Percentiles rank a stretch among this genome's conserved stretches.
phyloP scores from a whole-genome alignment of 1,284 basidiomycete genomes.

The Leccinum laetum region DNA sequence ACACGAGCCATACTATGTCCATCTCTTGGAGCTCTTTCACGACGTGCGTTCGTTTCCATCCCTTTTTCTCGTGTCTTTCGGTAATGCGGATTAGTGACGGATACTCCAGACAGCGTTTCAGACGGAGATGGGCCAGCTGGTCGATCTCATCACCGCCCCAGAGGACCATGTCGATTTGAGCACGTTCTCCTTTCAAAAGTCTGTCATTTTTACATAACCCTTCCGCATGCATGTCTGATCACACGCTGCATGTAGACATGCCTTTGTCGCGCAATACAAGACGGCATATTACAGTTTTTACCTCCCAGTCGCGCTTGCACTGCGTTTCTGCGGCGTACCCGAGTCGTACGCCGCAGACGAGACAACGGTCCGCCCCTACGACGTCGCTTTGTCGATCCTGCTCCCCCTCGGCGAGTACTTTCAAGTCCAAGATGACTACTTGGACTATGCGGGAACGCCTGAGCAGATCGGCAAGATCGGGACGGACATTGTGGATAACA shows the following conservation, averaged over 20 bases:
- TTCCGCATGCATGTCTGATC: not conserved
- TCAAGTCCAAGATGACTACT: constrained; percentile 98
- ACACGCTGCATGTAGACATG: constrained; percentile 60
- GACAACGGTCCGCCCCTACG: constrained; percentile 61
- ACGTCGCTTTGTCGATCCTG: constrained; percentile 81
- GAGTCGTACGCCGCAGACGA: constrained; percentile 42
- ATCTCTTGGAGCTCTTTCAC: constrained; percentile 90
- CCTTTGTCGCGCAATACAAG: constrained; percentile 96
- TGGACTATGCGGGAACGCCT: constrained; percentile 91
- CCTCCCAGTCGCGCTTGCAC: constrained; percentile 94
- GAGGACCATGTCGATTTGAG: constrained; percentile 86
- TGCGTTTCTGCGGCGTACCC: constrained; percentile 79
- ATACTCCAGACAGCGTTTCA: constrained; percentile 73
- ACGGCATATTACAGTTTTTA: constrained; percentile 99
- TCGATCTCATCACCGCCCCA: constrained; percentile 95
- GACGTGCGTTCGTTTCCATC: constrained; percentile 40
- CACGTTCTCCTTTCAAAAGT: constrained; percentile 88
- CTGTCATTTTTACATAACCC: not conserved
- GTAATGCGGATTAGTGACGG: not conserved
- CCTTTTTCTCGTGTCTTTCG: not conserved
- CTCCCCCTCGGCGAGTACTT: constrained; percentile 97
- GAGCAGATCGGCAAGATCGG: constrained; percentile 97
- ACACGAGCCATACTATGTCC: constrained; percentile 81
- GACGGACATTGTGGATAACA: constrained; percentile 98
- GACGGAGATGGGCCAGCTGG: constrained; percentile 95